Conservation (phyloP, 495 filamentous ascomycete genomes). For the Neurospora hispaniola region DNA sequence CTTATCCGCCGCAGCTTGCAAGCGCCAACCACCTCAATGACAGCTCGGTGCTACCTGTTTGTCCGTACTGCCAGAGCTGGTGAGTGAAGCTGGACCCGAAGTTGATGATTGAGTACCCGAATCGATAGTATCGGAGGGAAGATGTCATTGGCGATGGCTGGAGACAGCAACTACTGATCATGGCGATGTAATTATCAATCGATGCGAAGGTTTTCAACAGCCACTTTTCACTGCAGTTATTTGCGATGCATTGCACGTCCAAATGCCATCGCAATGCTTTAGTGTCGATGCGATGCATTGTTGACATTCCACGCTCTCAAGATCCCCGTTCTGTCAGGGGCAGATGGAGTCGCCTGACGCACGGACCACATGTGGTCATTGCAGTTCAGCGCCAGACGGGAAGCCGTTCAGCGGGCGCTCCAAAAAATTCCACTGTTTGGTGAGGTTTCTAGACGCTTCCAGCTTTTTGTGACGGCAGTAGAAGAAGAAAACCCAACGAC, state of each 20-base stretch:
- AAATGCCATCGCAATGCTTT: background rate
- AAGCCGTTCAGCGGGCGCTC: background rate
- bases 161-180: background rate
- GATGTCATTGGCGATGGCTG: background rate
- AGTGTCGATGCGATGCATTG: background rate
- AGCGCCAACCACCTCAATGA: background rate
- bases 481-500: background rate
- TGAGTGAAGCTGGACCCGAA: background rate
- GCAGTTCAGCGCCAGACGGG: background rate
- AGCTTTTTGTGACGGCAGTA: background rate
- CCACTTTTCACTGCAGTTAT: background rate
- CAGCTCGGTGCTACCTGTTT: background rate
- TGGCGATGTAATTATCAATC: background rate
- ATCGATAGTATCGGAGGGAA: background rate
- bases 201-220: background rate
- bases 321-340: background rate
- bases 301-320: background rate
- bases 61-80: background rate
- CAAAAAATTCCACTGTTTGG: background rate
- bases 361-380: background rate
- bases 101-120: background rate
- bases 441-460: background rate
- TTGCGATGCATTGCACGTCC: background rate
- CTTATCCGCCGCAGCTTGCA: background rate
- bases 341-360: background rate